Percentiles rank a stretch among this genome's conserved stretches.
phyloP scores from a whole-genome alignment of 2,329 filamentous ascomycete genomes.

The Meredithiella fracta region DNA sequence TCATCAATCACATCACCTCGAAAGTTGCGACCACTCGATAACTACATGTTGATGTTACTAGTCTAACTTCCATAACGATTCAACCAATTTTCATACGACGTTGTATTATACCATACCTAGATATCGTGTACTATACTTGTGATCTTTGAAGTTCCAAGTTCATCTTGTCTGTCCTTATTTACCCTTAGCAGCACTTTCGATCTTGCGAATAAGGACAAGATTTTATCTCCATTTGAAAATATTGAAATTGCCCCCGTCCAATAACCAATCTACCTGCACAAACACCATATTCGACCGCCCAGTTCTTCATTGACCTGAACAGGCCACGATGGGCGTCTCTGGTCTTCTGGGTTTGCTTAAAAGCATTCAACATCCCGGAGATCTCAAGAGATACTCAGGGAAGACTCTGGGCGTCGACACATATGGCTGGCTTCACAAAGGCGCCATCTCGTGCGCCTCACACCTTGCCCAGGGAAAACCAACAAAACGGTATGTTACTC shows the following conservation, averaged over 20 bases:
- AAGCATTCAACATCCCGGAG: slow-evolving; percentile 81
- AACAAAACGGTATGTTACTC: slow-evolving; percentile 54
- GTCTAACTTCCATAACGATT: no score
- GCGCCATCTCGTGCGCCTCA: slow-evolving; percentile 74
- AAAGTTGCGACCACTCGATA: no score
- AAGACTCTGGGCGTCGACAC: slow-evolving; percentile 89
- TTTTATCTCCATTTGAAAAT: no score
- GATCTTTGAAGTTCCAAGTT: no score
- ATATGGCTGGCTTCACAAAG: slow-evolving; percentile 96
- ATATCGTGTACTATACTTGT: no score
- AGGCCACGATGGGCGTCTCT: slow-evolving; percentile 15
- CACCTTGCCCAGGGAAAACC: slow-evolving; percentile 80
- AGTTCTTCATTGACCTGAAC: not conserved
- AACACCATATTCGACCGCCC: not conserved
- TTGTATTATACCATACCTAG: no score
- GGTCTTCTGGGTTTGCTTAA: slow-evolving; percentile 72
- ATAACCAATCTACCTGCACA: not conserved
- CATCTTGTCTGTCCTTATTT: no score
- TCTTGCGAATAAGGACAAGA: no score
- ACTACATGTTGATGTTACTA: no score
- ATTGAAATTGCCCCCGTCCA: not conserved
- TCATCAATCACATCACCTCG: no score
- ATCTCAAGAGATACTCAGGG: slow-evolving; percentile 72
- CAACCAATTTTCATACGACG: no score
- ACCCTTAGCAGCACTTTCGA: no score